Conservation (phyloP, 345 rosid species). For the Ailanthus altissimus region DNA sequence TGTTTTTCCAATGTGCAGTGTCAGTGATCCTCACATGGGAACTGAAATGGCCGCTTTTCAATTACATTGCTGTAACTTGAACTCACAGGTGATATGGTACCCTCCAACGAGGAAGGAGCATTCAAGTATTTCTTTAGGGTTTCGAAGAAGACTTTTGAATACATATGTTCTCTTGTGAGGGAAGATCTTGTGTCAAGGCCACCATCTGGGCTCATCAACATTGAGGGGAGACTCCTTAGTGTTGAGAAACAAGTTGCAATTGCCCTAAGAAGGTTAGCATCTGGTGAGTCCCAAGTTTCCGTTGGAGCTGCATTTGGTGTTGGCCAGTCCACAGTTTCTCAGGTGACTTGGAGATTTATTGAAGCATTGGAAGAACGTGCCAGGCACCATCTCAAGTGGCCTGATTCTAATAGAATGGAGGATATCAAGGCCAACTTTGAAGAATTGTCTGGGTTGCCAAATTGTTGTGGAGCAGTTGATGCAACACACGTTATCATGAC, state of each 20-base stretch:
- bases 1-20: neutral
- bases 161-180: conserved; percentile 83
- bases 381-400: conserved; percentile 90
- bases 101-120: conserved; percentile 73
- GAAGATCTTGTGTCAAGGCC: conserved; percentile 92
- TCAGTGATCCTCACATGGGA: neutral
- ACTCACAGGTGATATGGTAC: conserved; percentile 42
- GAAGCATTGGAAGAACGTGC: conserved; percentile 94
- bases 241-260: conserved; percentile 98
- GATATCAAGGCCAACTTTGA: conserved; percentile 73
- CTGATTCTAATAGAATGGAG: conserved; percentile 56
- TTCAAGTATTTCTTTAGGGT: conserved; percentile 89
- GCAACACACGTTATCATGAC: conserved; percentile 89
- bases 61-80: conserved; percentile 19
- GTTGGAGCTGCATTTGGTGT: conserved; percentile 91
- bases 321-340: conserved; percentile 97
- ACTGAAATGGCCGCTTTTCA: conserved; percentile 13
- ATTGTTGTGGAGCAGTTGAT: conserved; percentile 91
- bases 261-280: conserved; percentile 81
- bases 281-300: conserved; percentile 96
- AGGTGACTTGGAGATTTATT: conserved; percentile 96
- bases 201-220: conserved; percentile 92
- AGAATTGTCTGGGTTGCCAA: conserved; percentile 65
- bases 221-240: conserved; percentile 94
- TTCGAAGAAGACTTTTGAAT: conserved; percentile 77